Conservation (phyloP, 768 basidiomycete genomes). For the Mycena filopes region DNA sequence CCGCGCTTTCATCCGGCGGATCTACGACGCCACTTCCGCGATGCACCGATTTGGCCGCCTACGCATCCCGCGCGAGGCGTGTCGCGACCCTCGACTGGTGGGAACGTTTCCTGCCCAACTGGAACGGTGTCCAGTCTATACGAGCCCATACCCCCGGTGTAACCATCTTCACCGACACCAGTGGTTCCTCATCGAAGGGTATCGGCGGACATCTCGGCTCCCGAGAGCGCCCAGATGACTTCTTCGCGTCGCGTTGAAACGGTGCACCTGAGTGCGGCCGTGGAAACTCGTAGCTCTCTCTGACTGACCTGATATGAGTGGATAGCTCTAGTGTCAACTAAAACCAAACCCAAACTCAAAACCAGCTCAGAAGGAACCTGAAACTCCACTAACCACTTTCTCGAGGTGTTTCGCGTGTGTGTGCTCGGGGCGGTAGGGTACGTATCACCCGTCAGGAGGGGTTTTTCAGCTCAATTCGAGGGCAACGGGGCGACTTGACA, state of each 20-base stretch:
- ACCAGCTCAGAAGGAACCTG: no score
- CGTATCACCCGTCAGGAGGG: no score
- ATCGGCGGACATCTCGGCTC: slow-evolving; percentile 17
- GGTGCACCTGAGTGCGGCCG: no score
- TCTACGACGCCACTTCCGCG: background rate
- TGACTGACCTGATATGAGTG: no score
- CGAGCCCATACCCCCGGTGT: slow-evolving; percentile 1
- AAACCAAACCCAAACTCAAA: no score
- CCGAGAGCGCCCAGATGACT: slow-evolving; percentile 13
- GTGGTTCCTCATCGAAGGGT: slow-evolving; percentile 14
- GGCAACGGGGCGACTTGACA: no score
- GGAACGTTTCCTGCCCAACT: slow-evolving; percentile 1
- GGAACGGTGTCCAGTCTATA: slow-evolving; percentile 12
- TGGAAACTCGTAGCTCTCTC: no score
- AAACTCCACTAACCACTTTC: no score
- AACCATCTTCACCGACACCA: slow-evolving; percentile 12
- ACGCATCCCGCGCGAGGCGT: background rate
- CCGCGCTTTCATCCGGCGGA: background rate
- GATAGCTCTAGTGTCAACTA: no score
- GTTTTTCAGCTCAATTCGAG: no score
- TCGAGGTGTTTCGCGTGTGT: no score
- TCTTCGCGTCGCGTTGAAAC: slow-evolving; percentile 11
- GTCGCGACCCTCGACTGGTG: slow-evolving; percentile 13
- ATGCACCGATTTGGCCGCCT: slow-evolving; percentile 3
- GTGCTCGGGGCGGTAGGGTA: no score